phyloP scores from a whole-genome alignment of 169 alveolate genomes.

The Plasmodium ovale region DNA sequence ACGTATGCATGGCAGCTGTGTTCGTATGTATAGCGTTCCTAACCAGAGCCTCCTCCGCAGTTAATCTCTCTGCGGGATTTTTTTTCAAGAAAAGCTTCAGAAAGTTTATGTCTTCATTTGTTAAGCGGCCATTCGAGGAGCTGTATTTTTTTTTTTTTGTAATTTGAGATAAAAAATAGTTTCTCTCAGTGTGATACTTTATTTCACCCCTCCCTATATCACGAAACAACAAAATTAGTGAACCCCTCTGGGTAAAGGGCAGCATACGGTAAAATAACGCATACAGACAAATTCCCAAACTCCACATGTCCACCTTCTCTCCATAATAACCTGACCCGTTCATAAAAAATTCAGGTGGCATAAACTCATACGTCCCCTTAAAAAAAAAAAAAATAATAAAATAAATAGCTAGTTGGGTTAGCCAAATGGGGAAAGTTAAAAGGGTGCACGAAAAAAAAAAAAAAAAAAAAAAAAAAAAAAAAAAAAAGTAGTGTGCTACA shows the following conservation, averaged over 20 bases:
- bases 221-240: slow-evolving; percentile 19
- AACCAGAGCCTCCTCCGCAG: slow-evolving; percentile 30
- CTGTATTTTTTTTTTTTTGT: slow-evolving; percentile 1
- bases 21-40: neutral
- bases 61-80: slow-evolving; percentile 6
- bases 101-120: slow-evolving; percentile 38
- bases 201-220: slow-evolving; percentile 33
- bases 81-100: slow-evolving; percentile 26
- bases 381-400: slow-evolving; percentile 1
- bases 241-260: slow-evolving; percentile 9
- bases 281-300: slow-evolving; percentile 46
- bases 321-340: slow-evolving; percentile 18
- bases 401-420: neutral
- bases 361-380: slow-evolving; percentile 55
- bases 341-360: slow-evolving; percentile 64
- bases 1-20: neutral
- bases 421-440: too few relatives aligned
- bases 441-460: neutral
- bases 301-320: slow-evolving; percentile 61
- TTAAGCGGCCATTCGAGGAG: neutral
- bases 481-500: neutral
- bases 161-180: slow-evolving; percentile 29
- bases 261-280: slow-evolving; percentile 45
- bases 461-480: neutral
- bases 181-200: slow-evolving; percentile 28